Base-by-base conservation (phyloP, 2,329 filamentous ascomycete genomes). In the Parascedosporium putredinis region DNA sequence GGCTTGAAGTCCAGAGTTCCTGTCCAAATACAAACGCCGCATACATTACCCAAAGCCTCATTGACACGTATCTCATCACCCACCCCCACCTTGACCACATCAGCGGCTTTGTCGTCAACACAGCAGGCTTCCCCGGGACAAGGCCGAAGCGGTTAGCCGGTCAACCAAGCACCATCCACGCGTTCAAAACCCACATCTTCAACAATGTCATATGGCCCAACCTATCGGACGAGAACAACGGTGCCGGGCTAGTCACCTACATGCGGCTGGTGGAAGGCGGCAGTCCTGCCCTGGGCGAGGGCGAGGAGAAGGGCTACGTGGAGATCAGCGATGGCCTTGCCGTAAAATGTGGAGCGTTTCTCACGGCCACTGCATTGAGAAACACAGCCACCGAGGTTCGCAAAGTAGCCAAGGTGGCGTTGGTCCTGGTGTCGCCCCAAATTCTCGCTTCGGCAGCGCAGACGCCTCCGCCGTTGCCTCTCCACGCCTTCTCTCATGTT, bases 141-240 rank as follows among this genome's bases (percentile, higher is more conserved):
- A 80, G 83, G 24, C 88, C 89, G 0, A 98, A 97, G 66, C 81
- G 85, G 22, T 72, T 98, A 12, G 89, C 91, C 1, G 91, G 86
- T 0, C 70, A 97, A 3, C 88, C 90, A 0, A 84, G 81, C 24
- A 95, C 91, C n/a, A 90, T 98, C 47, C 77, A 88, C 43, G 90
- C 91, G 0, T 83, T 98, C 66, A 97, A 95, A 64, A 81, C 75
- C 1, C 90, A 98, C 66, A 88, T 98, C 52, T 98, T 98, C 72
- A 98, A 98, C 67, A 94, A 96, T 60, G 72, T 95, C 51, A 95
- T 97, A 49, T 98, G 93, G 93, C 93, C 93, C 0, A 98, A 98
- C 57, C 70, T 98, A 34, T 94, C 88, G 0, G 91, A 98, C 60
- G 93, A 98, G 67, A 93, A 95, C 63, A 89, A 90, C 29, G 93